Evolutionary conservation across 2,329 filamentous ascomycete species (phyloP).

Genomic region (Trichophyton benhamiae): DNA sequence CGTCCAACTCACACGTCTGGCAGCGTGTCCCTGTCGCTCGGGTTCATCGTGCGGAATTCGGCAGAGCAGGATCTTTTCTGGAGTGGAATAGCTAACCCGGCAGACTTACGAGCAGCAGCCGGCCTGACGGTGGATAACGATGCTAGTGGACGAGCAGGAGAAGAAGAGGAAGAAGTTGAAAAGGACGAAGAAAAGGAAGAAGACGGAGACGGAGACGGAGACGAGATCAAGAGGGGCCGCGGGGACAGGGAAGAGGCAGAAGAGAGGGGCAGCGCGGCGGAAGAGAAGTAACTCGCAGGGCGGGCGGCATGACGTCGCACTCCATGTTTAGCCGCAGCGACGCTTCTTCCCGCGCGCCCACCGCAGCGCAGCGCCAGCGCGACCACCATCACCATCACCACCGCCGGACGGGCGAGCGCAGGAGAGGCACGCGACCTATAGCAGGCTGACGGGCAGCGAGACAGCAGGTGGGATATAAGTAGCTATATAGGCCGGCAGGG

Average conservation of each 20-base stretch:
- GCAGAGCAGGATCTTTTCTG: slow-evolving; percentile 28
- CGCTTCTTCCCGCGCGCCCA: not conserved
- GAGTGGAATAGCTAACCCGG: slow-evolving; percentile 13
- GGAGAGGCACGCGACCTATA: not conserved
- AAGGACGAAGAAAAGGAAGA: not conserved
- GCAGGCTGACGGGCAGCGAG: not conserved
- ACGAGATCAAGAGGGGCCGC: slow-evolving; percentile 4
- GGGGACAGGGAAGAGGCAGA: slow-evolving; percentile 1
- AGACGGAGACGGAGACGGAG: slow-evolving; percentile 3
- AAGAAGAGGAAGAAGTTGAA: slow-evolving; percentile 15
- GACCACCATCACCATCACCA: not conserved
- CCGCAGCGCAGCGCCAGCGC: not conserved
- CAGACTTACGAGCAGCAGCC: slow-evolving; percentile 9
- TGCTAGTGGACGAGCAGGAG: slow-evolving; percentile 12
- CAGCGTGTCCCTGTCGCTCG: slow-evolving; percentile 34
- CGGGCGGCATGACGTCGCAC: not conserved
- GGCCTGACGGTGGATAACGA: slow-evolving; percentile 9
- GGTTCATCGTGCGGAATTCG: slow-evolving; percentile 32
- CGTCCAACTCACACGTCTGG: slow-evolving; percentile 31
- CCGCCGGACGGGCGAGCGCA: not conserved
- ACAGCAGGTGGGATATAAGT: not conserved
- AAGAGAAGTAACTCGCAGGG: not conserved
- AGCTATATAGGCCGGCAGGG: not conserved
- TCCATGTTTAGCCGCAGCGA: not conserved
- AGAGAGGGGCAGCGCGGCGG: not conserved